Base-by-base conservation (phyloP, 1,139 yeast genomes). In the Pichia sp. region DNA sequence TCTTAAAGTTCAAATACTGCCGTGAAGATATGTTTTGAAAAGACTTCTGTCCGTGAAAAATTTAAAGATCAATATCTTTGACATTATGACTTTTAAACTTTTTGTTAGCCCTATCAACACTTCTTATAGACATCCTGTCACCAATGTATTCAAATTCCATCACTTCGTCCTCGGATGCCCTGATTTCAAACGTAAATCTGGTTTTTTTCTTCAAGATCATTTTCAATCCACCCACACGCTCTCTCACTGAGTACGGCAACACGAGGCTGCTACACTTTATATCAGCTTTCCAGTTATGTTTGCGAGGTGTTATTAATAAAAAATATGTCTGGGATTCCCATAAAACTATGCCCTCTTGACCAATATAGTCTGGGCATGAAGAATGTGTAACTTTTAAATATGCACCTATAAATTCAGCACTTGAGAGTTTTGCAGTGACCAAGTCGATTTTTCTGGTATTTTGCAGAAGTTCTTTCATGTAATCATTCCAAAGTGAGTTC, bases 401-500 rank as follows among this genome's bases (percentile, higher is more conserved):
- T 26, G 95, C 79, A 3, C 98, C 97, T 54, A 84, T 85, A 62
- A 75, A 85, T 57, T 92, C 98, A 1, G 95, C 92, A 51, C 82
- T 73, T 0, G 92, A 74, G 34, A 90, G 64, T 55, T 82, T 81
- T 4, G 78, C 68, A 27, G 82, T 61, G 0, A 73, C 52, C 4
- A 41, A 26, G 29, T 64, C 64, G 8, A 67, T 45, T 16, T 56
- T 49, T 27, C 36, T 43, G 27, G 49, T 44, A 33, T 50, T 53
- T 4, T 46, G 41, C 4, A 83, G 51, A n/a, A 84, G 63, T 36
- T 76, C 78, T 33, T 64, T 64, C 46, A 79, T 74, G 56, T 85
- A 85, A 11, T 64, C 64, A 34, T 69, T 72, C 95, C 95, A 85
- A 29, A 85, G 62, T 23, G 56, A 53, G 57, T 80, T 72, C 55